Percentiles rank a stretch among this genome's conserved stretches.
These are phyloP conservation scores for Russula emetica DNA, from an alignment of 768 basidiomycete genomes.

Conservation along the genomic window DNA sequence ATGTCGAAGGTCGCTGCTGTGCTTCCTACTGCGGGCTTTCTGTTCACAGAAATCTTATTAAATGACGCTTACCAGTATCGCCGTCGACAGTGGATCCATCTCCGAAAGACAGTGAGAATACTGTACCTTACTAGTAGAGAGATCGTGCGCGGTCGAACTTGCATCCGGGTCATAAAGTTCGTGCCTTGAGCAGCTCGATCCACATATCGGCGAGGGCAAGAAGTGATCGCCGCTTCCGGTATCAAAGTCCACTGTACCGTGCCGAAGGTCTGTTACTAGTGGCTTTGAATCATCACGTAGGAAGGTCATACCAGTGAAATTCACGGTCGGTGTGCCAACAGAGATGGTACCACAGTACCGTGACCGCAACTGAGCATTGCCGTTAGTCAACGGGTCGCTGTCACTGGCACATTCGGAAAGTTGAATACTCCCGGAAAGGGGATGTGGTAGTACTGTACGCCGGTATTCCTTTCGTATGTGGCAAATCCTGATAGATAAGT, in stretches of 20 bases:
- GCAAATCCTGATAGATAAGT: conserved; percentile 6
- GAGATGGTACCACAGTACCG: conserved; percentile 23
- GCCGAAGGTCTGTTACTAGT: too few species aligned
- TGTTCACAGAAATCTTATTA: conserved; percentile 30
- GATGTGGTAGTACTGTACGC: conserved; percentile 17
- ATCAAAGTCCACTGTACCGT: conserved; percentile 40
- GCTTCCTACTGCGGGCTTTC: conserved; percentile 9
- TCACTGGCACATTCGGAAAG: conserved; percentile 1
- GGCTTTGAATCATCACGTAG: not conserved
- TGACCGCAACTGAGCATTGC: conserved; percentile 18
- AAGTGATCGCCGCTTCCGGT: conserved; percentile 35
- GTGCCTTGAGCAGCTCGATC: conserved; percentile 31
- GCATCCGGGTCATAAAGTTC: not conserved
- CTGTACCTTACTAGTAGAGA: too few species aligned
- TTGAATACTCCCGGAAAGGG: not conserved
- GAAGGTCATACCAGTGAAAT: conserved; percentile 14
- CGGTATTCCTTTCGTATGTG: conserved; percentile 22
- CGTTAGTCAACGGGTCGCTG: conserved; percentile 9
- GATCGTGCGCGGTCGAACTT: conserved; percentile 29
- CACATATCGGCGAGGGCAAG: conserved; percentile 36
- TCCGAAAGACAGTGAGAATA: conserved; percentile 37
- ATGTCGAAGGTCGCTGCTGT: conserved; percentile 32
- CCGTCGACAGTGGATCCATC: conserved; percentile 41
- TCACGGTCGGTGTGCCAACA: conserved; percentile 24
- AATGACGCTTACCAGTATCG: conserved; percentile 28